Base-by-base conservation (phyloP, 371 early-diverging fungal genomes). In the Sanchytrium tribonematis region DNA sequence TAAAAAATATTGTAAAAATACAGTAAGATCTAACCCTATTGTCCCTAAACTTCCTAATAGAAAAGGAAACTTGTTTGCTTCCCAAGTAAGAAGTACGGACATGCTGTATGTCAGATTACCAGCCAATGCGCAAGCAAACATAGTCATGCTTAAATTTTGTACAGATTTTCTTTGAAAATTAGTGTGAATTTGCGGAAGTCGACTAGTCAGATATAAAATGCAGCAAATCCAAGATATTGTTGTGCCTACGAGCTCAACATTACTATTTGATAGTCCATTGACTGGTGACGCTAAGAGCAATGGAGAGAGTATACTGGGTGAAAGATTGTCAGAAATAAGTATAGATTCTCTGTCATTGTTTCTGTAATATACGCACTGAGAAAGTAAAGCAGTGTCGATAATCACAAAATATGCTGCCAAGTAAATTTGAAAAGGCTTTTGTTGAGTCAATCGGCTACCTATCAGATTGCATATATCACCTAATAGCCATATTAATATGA, bases 81-180 rank as follows among this genome's bases (percentile, higher is more conserved):
- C 5, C 48, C 48, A 48, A 22, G 5, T 75, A 66, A 78, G 78
- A 67, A 84, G 76, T 68, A 88, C 81, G 65, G 82, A 80, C 27
- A 82, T 72, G 0, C 84, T 80, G 73, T 88, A 90, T 1, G 89
- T 84, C 1, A 85, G 69, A 77, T 91, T 91, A 31, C 89, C 90
- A 27, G 85, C 71, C n/a, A 88, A 83, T 66, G 88, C 85, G 76
- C 86, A 85, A 29, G 83, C 70, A 74, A 91, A 91, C 86, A 91
- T 86, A 71, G 78, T 75, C 68, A 88, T 72, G 17, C 85, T 81
- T 32, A 91, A 75, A 0, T 90, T 90, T 70, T 87, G 83, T 1
- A 82, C 82, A 22, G 87, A 85, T 74, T 84, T 79, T 68, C 81
- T 81, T 67, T 79, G 73, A 76, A 80, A 83, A 71, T 73, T n/a